Conservation (phyloP, 768 basidiomycete species). For the Russula compacta region DNA sequence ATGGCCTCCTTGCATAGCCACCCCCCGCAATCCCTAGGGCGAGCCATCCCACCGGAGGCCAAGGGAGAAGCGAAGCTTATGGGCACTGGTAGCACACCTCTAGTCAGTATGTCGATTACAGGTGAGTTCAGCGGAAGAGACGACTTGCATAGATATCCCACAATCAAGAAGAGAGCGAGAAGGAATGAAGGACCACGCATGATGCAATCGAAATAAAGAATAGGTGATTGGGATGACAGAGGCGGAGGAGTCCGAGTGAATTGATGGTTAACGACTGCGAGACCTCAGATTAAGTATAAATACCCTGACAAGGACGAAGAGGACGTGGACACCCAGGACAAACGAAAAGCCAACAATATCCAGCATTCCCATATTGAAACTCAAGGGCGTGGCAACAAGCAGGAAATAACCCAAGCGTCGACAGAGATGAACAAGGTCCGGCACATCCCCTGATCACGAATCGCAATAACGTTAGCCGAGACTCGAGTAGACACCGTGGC, state of each 20-base stretch:
- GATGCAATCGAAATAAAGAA: background rate
- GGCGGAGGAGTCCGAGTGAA: background rate
- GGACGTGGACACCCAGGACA: background rate
- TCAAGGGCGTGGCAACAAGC: background rate
- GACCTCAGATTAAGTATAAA: background rate
- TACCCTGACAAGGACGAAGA: background rate
- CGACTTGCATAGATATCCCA: constrained; percentile 1
- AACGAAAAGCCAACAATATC: background rate
- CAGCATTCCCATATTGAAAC: background rate
- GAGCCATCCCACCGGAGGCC: background rate
- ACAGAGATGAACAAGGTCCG: too few species aligned
- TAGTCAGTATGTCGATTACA: background rate
- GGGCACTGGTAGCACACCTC: background rate
- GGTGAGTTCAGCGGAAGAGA: background rate
- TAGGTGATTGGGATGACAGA: background rate
- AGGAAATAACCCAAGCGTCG: too few species aligned
- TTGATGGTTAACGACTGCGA: too few species aligned
- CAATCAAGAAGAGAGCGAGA: background rate
- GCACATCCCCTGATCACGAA: too few species aligned
- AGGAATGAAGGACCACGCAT: background rate
- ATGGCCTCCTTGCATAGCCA: background rate
- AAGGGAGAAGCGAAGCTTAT: background rate
- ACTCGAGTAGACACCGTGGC: too few species aligned
- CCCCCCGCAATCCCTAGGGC: too few species aligned
- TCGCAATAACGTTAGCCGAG: too few species aligned